Conservation (phyloP, 192 early-diverging fungal species). For the Coemansia reversa region DNA sequence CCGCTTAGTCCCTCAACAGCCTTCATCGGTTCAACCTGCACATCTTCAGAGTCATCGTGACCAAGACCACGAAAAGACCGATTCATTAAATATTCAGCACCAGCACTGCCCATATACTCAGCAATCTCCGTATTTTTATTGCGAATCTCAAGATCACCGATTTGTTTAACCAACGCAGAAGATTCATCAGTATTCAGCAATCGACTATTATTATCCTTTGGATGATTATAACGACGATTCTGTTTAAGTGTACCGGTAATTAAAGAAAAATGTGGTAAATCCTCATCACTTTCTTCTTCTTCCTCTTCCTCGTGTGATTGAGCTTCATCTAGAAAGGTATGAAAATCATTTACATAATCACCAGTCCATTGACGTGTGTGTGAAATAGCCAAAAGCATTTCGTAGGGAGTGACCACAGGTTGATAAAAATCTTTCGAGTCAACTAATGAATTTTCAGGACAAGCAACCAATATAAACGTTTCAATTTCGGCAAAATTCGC, state of each 20-base stretch:
- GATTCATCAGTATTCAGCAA: neutral
- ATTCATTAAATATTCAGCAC: conserved; percentile 68
- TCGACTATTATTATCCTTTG: neutral
- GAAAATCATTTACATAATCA: conserved; percentile 71
- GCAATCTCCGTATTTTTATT: conserved; percentile 54
- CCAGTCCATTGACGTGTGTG: conserved; percentile 62
- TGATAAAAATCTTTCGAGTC: conserved; percentile 88
- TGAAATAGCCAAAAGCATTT: conserved; percentile 78
- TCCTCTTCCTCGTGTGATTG: conserved; percentile 34
- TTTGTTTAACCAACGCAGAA: conserved; percentile 3
- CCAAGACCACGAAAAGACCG: conserved; percentile 84
- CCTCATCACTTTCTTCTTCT: conserved; percentile 61
- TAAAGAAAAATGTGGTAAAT: conserved; percentile 81
- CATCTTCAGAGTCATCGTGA: conserved; percentile 45
- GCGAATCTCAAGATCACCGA: conserved; percentile 58
- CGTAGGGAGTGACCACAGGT: conserved; percentile 93
- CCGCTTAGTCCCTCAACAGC: conserved; percentile 78
- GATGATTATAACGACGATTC: conserved; percentile 50
- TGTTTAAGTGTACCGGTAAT: conserved; percentile 79
- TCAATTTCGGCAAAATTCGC: conserved; percentile 98
- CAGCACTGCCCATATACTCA: conserved; percentile 48
- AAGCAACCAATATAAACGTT: conserved; percentile 86
- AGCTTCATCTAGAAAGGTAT: conserved; percentile 55
- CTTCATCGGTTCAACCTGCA: conserved; percentile 21
- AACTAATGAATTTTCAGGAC: conserved; percentile 91